phyloP scores from a whole-genome alignment of 192 early-diverging fungal species.

The Podila clonocystis region DNA sequence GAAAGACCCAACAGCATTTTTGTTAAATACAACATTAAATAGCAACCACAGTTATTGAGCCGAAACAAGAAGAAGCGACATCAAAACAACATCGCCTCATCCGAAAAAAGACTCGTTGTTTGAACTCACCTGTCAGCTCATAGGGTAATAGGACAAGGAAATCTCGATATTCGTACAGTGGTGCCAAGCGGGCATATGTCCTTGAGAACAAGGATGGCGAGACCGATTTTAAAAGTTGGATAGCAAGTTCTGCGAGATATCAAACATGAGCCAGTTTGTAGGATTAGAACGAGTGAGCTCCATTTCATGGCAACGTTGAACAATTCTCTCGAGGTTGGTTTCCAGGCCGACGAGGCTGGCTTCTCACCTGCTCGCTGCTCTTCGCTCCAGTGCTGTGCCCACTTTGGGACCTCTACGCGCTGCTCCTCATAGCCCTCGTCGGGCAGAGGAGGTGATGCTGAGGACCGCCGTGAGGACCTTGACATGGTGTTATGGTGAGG shows the following conservation, averaged over 20 bases:
- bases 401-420: constrained; percentile 53
- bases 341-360: neutral
- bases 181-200: constrained; percentile 31
- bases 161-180: constrained; percentile 36
- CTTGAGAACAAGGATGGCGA: constrained; percentile 41
- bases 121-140: constrained; percentile 38
- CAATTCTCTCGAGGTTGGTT: neutral
- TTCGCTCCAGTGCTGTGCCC: constrained; percentile 53
- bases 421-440: constrained; percentile 57
- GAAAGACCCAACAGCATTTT: neutral
- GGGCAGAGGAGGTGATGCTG: constrained; percentile 21
- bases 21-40: neutral
- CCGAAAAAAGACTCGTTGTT: neutral
- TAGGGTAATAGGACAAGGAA: constrained; percentile 40
- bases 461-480: constrained; percentile 26
- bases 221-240: constrained; percentile 44
- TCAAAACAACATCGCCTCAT: no score
- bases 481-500: constrained; percentile 21
- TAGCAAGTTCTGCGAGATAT: constrained; percentile 25
- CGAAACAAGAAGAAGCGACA: no score
- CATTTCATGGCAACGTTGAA: neutral
- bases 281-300: neutral
- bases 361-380: constrained; percentile 56
- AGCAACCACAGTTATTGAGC: no score
- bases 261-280: neutral